phyloP scores from a whole-genome alignment of 2,329 filamentous ascomycete genomes.

The Talaromyces sp. region DNA sequence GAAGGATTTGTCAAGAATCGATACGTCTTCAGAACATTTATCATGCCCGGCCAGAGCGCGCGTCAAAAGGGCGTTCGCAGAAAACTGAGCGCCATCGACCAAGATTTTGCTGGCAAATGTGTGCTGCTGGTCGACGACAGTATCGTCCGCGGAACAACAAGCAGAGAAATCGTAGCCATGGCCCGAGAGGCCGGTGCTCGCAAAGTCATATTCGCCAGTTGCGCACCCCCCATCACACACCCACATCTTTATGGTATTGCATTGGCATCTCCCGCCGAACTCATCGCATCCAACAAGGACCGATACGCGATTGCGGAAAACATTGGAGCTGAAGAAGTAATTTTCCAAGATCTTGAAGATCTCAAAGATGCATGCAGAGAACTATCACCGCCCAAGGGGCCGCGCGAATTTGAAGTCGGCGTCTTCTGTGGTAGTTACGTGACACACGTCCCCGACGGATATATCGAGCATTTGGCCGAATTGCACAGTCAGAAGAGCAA shows the following conservation, averaged over 20 bases:
- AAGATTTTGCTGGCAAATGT: conserved; percentile 76
- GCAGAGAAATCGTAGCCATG: conserved; percentile 76
- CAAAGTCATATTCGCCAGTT: conserved; percentile 79
- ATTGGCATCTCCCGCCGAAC: conserved; percentile 62
- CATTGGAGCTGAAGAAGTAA: conserved; percentile 72
- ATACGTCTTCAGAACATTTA: conserved; percentile 85
- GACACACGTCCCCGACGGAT: conserved; percentile 72
- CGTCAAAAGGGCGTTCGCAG: conserved; percentile 82
- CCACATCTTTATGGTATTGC: conserved; percentile 68
- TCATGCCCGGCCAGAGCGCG: conserved; percentile 76
- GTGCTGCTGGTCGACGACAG: conserved; percentile 86
- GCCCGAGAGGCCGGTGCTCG: conserved; percentile 77
- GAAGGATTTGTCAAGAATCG: conserved; percentile 87
- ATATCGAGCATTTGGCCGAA: conserved; percentile 64
- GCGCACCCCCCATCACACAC: conserved; percentile 76
- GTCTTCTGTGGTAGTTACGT: conserved; percentile 88
- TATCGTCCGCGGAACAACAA: conserved; percentile 83
- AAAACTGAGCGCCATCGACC: conserved; percentile 82
- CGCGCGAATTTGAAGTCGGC: conserved; percentile 75
- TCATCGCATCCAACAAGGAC: conserved; percentile 67
- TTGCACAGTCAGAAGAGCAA: conserved; percentile 13
- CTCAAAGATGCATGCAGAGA: conserved; percentile 76
- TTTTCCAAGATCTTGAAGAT: conserved; percentile 73
- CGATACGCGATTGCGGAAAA: conserved; percentile 59
- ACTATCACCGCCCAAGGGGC: conserved; percentile 55